Percentiles rank a stretch among this genome's conserved stretches.
phyloP scores from a whole-genome alignment of 1,284 basidiomycete genomes.

The Cystobasidium pallidum region DNA sequence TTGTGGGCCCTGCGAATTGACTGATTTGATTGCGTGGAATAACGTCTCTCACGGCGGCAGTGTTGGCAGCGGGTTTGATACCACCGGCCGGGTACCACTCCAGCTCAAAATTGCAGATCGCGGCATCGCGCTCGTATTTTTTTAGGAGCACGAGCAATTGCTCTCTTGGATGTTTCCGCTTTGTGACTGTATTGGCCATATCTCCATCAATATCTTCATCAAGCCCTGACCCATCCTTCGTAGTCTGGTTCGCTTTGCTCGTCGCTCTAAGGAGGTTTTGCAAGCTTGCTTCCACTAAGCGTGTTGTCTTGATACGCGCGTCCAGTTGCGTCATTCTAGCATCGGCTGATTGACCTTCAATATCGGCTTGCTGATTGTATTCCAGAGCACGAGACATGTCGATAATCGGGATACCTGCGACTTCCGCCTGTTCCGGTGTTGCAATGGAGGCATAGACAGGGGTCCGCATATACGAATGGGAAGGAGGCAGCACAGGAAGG shows the following conservation, averaged over 20 bases:
- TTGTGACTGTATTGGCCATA: background rate
- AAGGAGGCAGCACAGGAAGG: constrained; percentile 42
- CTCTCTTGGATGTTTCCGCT: constrained; percentile 22
- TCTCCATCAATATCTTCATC: constrained; percentile 20
- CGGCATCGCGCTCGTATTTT: constrained; percentile 40
- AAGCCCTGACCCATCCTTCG: background rate
- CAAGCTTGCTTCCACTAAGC: constrained; percentile 44
- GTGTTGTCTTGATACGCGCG: constrained; percentile 39
- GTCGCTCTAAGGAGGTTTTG: constrained; percentile 42
- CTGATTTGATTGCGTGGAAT: background rate
- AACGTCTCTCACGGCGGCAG: background rate
- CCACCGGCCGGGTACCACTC: constrained; percentile 38
- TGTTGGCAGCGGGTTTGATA: background rate
- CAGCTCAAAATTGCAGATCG: constrained; percentile 40
- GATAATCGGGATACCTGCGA: constrained; percentile 35
- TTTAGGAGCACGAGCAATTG: constrained; percentile 23
- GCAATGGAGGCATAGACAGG: constrained; percentile 39
- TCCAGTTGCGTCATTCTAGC: constrained; percentile 34
- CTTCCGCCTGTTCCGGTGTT: constrained; percentile 25
- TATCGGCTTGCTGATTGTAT: constrained; percentile 29
- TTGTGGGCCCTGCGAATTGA: constrained; percentile 16
- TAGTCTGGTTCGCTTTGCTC: constrained; percentile 30
- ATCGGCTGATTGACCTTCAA: constrained; percentile 33
- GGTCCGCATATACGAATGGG: constrained; percentile 46
- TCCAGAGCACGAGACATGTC: constrained; percentile 21